Evolutionary conservation across 192 early-diverging fungal species (phyloP), one percentile per base, ranked within the genome.

Genomic region (Funneliformis mosseae): DNA sequence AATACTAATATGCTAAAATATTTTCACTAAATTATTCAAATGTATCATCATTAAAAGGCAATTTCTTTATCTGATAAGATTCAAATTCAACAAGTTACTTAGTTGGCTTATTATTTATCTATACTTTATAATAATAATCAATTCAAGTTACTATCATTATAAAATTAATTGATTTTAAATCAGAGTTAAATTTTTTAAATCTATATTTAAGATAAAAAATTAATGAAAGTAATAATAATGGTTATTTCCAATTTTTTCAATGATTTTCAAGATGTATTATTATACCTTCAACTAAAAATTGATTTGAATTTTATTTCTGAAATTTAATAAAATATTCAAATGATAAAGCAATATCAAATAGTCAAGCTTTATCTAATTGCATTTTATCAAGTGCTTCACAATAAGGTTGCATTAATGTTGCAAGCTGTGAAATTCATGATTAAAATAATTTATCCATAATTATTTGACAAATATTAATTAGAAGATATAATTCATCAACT

Each of bases 111-210:
- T 25, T 4, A 27, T 2, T 0, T 48, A 23, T 59, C 48, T 48
- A 79, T 23, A 8, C 66, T 4, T 60, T 18, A 79, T 79, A 79
- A 48, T 78, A 78, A 70, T 70, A 79, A 8, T 0, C 39, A 41
- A 79, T 4, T 12, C 12, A 79, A 59, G 41, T 5, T 33, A 8
- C 48, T 23, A 79, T 39, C 11, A 1, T 10, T 70, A 16, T 23
- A 79, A 39, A 70, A 18, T 79, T 79, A 5, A 70, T 18, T 38
- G 55, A 60, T 43, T 42, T 18, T 23, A 39, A 70, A 78, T 27
- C 67, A 61, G 16, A 21, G 21, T 55, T 76, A 28, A 78, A 78
- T 5, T 33, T 33, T 45, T n/a, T 67, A 18, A 39, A 8, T n/a
- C 18, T 33, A 8, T n/a, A n/a, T n/a, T n/a, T n/a, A n/a, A n/a